A percentile compares a stretch with the other conserved stretches of the same genome.
These are phyloP conservation scores for Trichoderma citrinoviride DNA, from an alignment of 2,329 filamentous ascomycete species.

Conservation along the genomic window DNA sequence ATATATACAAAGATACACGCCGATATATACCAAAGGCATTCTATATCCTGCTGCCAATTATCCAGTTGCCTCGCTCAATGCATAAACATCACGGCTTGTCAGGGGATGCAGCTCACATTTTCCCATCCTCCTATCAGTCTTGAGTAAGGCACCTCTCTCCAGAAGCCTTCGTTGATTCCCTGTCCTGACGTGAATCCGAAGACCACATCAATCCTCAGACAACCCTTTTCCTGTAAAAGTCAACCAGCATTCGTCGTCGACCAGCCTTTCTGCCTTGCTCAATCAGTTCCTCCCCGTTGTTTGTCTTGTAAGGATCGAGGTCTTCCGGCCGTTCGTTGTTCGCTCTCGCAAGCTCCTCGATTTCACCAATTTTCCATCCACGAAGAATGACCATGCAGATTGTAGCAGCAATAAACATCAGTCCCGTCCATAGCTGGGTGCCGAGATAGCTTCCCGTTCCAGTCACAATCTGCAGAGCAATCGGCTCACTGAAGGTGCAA, in stretches of 20 bases:
- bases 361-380: slow-evolving; percentile 41
- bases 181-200: neutral
- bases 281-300: slow-evolving; percentile 33
- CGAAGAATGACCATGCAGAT: slow-evolving; percentile 35
- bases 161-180: too few relatives aligned
- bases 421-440: slow-evolving; percentile 57
- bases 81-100: too few relatives aligned
- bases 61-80: too few relatives aligned
- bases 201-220: slow-evolving; percentile 27
- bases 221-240: slow-evolving; percentile 32
- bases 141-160: neutral
- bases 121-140: too few relatives aligned
- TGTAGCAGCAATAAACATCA: slow-evolving; percentile 56
- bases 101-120: too few relatives aligned
- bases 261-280: slow-evolving; percentile 32
- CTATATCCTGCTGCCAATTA: too few relatives aligned
- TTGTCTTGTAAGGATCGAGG: slow-evolving; percentile 33
- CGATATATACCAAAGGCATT: too few relatives aligned
- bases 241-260: slow-evolving; percentile 34
- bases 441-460: slow-evolving; percentile 49
- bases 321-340: slow-evolving; percentile 32
- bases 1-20: too few relatives aligned
- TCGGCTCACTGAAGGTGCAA: slow-evolving; percentile 65
- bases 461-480: slow-evolving; percentile 54
- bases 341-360: slow-evolving; percentile 34